These are phyloP conservation scores for Calonectria fujianensis DNA, from an alignment of 2,329 filamentous ascomycete species.

Conservation along the genomic window DNA sequence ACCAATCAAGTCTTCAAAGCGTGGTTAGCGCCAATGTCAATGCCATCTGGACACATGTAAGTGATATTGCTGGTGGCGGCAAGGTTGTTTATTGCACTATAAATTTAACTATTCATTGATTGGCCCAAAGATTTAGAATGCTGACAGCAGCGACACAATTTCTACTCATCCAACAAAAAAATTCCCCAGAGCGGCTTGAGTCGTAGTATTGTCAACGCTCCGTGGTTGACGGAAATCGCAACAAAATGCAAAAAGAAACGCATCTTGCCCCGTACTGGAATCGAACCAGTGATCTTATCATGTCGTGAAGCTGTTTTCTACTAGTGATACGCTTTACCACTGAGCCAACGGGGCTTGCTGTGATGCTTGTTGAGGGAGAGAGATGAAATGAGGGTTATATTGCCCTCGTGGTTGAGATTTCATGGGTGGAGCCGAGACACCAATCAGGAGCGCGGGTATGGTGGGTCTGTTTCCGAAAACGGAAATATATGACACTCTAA, in stretches of 20 bases:
- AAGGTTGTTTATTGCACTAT: neutral
- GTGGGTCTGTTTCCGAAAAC: neutral
- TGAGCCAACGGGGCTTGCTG: slow-evolving; percentile 29
- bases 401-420: neutral
- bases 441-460: neutral
- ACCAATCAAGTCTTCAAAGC: neutral
- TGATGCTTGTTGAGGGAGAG: neutral
- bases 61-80: neutral
- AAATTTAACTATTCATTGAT: neutral
- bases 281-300: slow-evolving; percentile 32
- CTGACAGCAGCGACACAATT: neutral
- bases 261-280: slow-evolving; percentile 27
- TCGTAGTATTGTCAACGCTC: neutral
- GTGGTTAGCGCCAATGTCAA: neutral
- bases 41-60: neutral
- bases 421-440: neutral
- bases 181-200: neutral
- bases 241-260: neutral
- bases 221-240: neutral
- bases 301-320: neutral
- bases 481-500: neutral
- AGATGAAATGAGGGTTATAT: slow-evolving; percentile 16
- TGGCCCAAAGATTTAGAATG: neutral
- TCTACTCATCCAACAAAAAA: neutral
- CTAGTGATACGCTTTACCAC: slow-evolving; percentile 32